Base-by-base conservation (phyloP, 257 asterid species). In the Schizonepeta tenuifolia region DNA sequence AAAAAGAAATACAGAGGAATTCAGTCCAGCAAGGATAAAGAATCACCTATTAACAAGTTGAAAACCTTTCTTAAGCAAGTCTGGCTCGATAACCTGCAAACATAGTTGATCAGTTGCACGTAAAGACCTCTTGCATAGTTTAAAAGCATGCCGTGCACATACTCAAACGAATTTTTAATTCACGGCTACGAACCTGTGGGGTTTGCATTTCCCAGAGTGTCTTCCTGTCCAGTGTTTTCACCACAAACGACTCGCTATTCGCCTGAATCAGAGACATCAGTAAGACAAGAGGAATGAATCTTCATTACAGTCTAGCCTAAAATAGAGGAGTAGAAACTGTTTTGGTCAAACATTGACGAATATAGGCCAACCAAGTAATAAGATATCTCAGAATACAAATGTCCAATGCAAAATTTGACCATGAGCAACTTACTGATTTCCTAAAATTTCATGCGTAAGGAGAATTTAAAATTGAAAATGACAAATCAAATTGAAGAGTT, bases 171-270 rank as follows among this genome's bases (percentile, higher is more conserved):
- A 63, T 62, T 55, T 75, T 20, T 61, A 17, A 36, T 68, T 61
- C 63, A 49, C 46, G 13, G 74, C 33, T 28, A 56, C 51, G 59
- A 70, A 94, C 99, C 98, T 94, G 99, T 22, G 99, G 99, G 22
- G 99, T 94, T 76, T 94, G 99, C 98, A 94, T 94, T 83, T 94
- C 99, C 99, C 99, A 94, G 26, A 91, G 91, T 0, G 96, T 91
- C 83, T 88, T 89, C 75, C 99, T 81, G 84, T 94, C 96, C 63
- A 94, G 84, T 66, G 99, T 94, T 77, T 72, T 90, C 50, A 89
- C 93, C 67, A 94, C 99, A 58, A 88, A 94, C 10, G 87, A 88
- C 49, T 91, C 92, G 55, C 82, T 77, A 79, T 92, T 87, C 54
- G 97, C 99, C 99, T 94, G 87, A 28, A 63, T 13, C 31, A 71